phyloP scores from a whole-genome alignment of 345 rosid genomes.

The Raphanus sativus region DNA sequence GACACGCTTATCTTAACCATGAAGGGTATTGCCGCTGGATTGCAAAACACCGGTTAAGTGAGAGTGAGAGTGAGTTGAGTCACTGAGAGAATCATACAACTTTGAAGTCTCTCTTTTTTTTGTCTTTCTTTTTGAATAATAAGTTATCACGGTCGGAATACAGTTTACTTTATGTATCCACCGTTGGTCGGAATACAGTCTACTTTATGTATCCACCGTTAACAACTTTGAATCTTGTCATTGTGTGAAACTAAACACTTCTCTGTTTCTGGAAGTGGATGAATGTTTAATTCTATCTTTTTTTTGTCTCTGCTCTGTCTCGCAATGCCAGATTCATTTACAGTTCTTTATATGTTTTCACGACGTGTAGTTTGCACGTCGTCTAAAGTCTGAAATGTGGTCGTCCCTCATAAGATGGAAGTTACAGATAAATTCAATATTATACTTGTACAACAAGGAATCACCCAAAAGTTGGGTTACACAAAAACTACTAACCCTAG shows the following conservation, averaged over 20 bases:
- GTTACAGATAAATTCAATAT: constrained; percentile 17
- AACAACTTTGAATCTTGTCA: not conserved
- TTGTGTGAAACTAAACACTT: constrained; percentile 22
- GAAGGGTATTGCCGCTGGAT: constrained; percentile 96
- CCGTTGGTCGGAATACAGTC: constrained; percentile 37
- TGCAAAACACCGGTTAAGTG: constrained; percentile 89
- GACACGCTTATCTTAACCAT: constrained; percentile 97
- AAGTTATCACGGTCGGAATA: constrained; percentile 34
- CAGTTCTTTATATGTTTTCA: not conserved
- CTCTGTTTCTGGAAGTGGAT: constrained; percentile 33
- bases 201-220: constrained; percentile 40
- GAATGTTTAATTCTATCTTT: constrained; percentile 15
- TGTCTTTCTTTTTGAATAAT: constrained; percentile 4
- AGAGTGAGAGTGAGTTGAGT: not conserved
- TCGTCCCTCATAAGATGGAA: constrained; percentile 16
- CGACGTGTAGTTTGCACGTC: constrained; percentile 4
- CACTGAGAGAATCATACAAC: not conserved
- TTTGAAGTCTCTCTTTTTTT: not conserved
- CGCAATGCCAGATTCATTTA: not conserved
- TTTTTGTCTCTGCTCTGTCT: constrained; percentile 2
- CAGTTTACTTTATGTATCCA: constrained; percentile 39
- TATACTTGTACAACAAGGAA: constrained; percentile 37
- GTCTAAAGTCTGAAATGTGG: constrained; percentile 23
- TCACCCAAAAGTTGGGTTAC: constrained; percentile 1
- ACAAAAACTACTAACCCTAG: constrained; percentile 10